Conservation (phyloP, 2,329 filamentous ascomycete genomes). For the Scedosporium dehoogii region DNA sequence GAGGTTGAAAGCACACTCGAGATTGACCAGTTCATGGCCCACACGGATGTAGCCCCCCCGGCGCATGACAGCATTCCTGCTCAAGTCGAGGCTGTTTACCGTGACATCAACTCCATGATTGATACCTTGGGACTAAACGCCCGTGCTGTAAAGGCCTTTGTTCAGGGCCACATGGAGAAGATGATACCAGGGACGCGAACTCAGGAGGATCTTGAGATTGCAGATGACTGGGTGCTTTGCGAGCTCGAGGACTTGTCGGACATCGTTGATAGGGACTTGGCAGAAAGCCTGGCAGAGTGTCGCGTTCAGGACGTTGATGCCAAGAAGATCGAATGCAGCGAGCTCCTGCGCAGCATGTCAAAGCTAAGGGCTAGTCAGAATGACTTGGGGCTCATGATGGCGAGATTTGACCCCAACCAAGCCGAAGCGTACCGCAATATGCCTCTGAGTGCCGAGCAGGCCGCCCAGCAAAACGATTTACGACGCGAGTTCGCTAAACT, state of each 20-base stretch:
- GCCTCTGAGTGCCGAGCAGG: slow-evolving; percentile 76
- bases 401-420: slow-evolving; percentile 58
- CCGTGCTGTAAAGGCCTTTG: slow-evolving; percentile 53
- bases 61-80: slow-evolving; percentile 48
- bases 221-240: slow-evolving; percentile 62
- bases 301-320: slow-evolving; percentile 57
- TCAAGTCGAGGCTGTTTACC: slow-evolving; percentile 59
- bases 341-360: slow-evolving; percentile 59
- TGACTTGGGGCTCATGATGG: slow-evolving; percentile 65
- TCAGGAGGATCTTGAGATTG: slow-evolving; percentile 58
- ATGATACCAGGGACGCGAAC: slow-evolving; percentile 43
- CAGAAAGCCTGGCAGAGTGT: slow-evolving; percentile 54
- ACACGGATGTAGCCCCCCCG: slow-evolving; percentile 42
- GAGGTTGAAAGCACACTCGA: slow-evolving; percentile 50
- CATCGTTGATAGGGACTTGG: slow-evolving; percentile 55
- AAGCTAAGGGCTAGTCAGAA: slow-evolving; percentile 66
- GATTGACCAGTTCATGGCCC: slow-evolving; percentile 59
- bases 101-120: slow-evolving; percentile 88
- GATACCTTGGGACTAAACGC: slow-evolving; percentile 82
- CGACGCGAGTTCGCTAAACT: slow-evolving; percentile 66
- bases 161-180: slow-evolving; percentile 55
- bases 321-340: slow-evolving; percentile 58
- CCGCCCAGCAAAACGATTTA: slow-evolving; percentile 73
- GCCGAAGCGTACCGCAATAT: slow-evolving; percentile 55
- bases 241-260: slow-evolving; percentile 62